phyloP scores from a whole-genome alignment of 768 basidiomycete species.

The Kwoniella heveanensis region DNA sequence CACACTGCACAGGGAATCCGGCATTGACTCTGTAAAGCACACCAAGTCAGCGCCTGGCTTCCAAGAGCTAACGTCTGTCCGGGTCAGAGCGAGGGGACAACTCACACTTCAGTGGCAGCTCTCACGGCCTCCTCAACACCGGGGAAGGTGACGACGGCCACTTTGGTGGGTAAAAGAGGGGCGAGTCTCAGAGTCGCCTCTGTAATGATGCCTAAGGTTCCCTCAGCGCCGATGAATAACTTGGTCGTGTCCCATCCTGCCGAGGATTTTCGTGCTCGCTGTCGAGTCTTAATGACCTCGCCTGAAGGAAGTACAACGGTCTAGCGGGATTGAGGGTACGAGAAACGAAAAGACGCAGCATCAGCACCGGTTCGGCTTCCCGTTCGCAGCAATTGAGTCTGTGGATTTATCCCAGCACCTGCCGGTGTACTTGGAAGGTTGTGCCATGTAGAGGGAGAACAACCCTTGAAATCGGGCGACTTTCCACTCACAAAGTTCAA shows the following conservation, averaged over 20 bases:
- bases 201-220: conserved; percentile 85
- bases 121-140: conserved; percentile 73
- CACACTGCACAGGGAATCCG: conserved; percentile 79
- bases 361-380: too few species aligned
- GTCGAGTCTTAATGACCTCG: conserved; percentile 84
- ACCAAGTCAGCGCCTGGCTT: too few species aligned
- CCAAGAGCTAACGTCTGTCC: too few species aligned
- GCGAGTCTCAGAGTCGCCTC: conserved; percentile 84
- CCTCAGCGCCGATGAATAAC: conserved; percentile 86
- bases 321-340: conserved; percentile 54
- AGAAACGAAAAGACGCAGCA: too few species aligned
- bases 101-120: conserved; percentile 74
- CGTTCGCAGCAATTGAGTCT: too few species aligned
- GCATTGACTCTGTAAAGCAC: conserved; percentile 60
- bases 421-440: too few species aligned
- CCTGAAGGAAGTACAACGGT: conserved; percentile 88
- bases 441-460: too few species aligned
- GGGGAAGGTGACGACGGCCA: conserved; percentile 85
- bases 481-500: conserved; percentile 67
- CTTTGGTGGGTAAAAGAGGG: conserved; percentile 76
- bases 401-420: too few species aligned
- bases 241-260: conserved; percentile 87
- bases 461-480: too few species aligned
- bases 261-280: conserved; percentile 66
- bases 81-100: background rate